A percentile compares a stretch with the other conserved stretches of the same genome.
Conservation (phyloP, 106 monocot species). For the Hemerocallis citrina region DNA sequence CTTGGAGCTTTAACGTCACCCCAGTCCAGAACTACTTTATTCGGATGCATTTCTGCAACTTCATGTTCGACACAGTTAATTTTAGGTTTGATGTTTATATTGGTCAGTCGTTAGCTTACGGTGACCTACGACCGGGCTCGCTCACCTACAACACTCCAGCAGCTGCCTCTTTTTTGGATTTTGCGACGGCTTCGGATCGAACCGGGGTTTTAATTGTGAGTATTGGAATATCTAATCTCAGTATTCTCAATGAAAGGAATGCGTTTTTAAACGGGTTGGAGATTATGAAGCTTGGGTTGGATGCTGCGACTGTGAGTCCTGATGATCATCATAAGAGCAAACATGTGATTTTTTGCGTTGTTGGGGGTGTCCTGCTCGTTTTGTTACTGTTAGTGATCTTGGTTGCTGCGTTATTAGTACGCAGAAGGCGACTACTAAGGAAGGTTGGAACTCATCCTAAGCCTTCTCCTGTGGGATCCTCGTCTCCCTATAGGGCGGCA, state of each 20-base stretch:
- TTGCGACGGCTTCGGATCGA: background rate
- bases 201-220: constrained; percentile 27
- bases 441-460: background rate
- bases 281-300: constrained; percentile 34
- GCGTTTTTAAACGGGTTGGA: constrained; percentile 62
- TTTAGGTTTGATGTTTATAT: constrained; percentile 49
- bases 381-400: background rate
- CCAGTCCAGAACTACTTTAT: constrained; percentile 23
- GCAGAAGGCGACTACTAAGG: constrained; percentile 1
- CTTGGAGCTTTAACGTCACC: constrained; percentile 39
- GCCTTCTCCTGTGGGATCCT: background rate
- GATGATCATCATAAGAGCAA: background rate
- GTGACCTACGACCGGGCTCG: constrained; percentile 9
- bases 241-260: background rate
- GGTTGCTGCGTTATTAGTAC: background rate
- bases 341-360: constrained; percentile 9
- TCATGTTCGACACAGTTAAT: background rate
- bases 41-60: constrained; percentile 63
- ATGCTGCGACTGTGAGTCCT: background rate
- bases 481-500: constrained; percentile 6
- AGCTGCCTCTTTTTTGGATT: constrained; percentile 36
- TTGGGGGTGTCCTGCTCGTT: constrained; percentile 14
- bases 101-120: background rate
- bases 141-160: background rate
- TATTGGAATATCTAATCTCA: constrained; percentile 21